Base-by-base conservation (phyloP, 345 rosid genomes). In the Salix caprea region DNA sequence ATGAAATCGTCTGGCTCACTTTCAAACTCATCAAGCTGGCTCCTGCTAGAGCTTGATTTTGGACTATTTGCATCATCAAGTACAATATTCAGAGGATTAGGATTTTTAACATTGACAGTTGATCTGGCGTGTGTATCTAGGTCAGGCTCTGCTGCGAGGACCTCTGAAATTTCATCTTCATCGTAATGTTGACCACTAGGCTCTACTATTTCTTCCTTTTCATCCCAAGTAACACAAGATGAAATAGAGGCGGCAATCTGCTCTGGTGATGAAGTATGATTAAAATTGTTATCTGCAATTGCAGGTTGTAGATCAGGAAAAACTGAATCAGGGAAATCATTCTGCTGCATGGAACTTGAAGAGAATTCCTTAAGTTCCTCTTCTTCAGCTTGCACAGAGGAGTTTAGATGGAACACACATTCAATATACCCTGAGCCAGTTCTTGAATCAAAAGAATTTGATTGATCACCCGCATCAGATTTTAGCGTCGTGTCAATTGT, bases 1-100 rank as follows among this genome's bases (percentile, higher is more conserved):
- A 86, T 81, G 66, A 75, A 93, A 75, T 87, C 79, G 50, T 93
- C 99, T 52, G 88, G 79, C 83, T 93, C 97, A 62, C 99, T 95
- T 77, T 90, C 99, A 74, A 82, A 78, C 77, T 89, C 92, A 50
- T 87, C 83, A 74, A 73, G 73, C 75, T 82, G 86, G 37, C 82
- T 76, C 40, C 61, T 73, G 71, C 28, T 50, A 48, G 76, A 71
- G 69, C 77, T 78, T 80, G 89, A 82, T 75, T 71, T 77, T n/a
- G 44, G 76, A 72, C 74, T 39, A 79, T 69, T 81, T 44, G 74
- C 82, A 69, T 78, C 84, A 82, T 75, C 81, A 67, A 73, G 74
- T 9, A 69, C 54, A 74, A 67, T 30, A 61, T 78, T 84, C 77
- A 50, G 79, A 71, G 76, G 80, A 67, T 82, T 81, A 56, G 76